A percentile compares a stretch with the other conserved stretches of the same genome.
Conservation (phyloP, 441 rosid species). For the Macaranga tanarius region DNA sequence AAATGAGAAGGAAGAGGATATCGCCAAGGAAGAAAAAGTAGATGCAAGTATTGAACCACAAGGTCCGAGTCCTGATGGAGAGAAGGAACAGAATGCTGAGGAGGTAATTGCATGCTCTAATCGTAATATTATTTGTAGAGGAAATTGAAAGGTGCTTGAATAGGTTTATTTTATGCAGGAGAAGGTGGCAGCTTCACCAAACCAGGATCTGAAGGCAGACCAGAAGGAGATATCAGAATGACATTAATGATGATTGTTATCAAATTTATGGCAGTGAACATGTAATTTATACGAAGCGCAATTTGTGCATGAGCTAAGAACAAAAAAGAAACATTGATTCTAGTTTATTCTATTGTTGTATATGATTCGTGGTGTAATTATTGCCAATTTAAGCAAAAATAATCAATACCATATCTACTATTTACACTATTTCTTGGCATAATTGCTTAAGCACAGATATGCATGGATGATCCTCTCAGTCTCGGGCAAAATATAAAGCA, state of each 20-base stretch:
- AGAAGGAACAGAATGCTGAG: constrained; percentile 14
- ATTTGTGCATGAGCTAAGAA: not conserved
- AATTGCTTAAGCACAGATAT: too few species aligned
- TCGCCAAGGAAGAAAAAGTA: constrained; percentile 21
- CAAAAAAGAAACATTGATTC: not conserved
- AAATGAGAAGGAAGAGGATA: constrained; percentile 23
- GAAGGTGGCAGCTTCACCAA: constrained; percentile 10
- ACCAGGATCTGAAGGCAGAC: constrained; percentile 19
- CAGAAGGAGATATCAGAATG: not conserved
- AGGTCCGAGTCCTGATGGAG: constrained; percentile 12
- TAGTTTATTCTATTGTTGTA: not conserved
- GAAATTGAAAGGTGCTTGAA: not conserved
- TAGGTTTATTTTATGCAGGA: constrained; percentile 20
- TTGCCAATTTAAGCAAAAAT: too few species aligned
- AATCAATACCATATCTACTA: too few species aligned
- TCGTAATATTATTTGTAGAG: not conserved
- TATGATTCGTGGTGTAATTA: too few species aligned
- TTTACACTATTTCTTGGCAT: not conserved
- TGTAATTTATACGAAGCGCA: not conserved
- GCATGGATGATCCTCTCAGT: too few species aligned
- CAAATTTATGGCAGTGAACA: not conserved
- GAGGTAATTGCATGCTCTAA: constrained; percentile 17
- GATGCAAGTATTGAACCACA: constrained; percentile 19
- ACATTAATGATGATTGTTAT: not conserved
- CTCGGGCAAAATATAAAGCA: too few species aligned